phyloP scores from a whole-genome alignment of 2,329 filamentous ascomycete genomes.

The Didymella glomerata region DNA sequence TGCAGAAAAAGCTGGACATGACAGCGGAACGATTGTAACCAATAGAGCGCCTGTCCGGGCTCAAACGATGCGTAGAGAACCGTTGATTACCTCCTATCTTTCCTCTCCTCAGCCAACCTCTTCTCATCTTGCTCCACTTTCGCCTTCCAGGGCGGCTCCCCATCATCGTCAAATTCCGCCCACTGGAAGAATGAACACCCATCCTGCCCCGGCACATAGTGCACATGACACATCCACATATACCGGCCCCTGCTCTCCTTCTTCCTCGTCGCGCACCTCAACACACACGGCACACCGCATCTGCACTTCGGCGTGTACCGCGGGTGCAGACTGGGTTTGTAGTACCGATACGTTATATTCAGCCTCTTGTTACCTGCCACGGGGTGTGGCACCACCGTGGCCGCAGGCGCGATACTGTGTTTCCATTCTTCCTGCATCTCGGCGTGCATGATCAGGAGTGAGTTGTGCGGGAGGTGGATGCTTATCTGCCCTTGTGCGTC shows the following conservation, averaged over 20 bases:
- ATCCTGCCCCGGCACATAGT: constrained; percentile 71
- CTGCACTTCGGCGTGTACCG: constrained; percentile 78
- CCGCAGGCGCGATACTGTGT: constrained; percentile 79
- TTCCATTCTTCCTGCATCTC: constrained; percentile 99
- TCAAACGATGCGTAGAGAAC: too few species aligned
- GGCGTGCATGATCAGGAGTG: constrained; percentile 92
- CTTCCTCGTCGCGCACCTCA: constrained; percentile 83
- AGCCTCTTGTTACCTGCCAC: constrained; percentile 81
- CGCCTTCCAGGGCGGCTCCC: constrained; percentile 73
- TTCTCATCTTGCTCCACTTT: not conserved
- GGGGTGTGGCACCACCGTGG: constrained; percentile 83
- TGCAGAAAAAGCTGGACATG: too few species aligned
- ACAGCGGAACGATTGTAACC: too few species aligned
- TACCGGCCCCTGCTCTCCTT: constrained; percentile 80
- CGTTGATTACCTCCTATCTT: not conserved
- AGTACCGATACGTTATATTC: constrained; percentile 93
- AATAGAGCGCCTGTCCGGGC: too few species aligned
- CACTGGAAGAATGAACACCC: constrained; percentile 49
- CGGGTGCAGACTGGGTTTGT: constrained; percentile 79
- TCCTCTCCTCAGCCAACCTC: not conserved
- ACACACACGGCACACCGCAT: constrained; percentile 72
- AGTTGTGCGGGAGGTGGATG: constrained; percentile 94
- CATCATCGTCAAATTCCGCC: constrained; percentile 68
- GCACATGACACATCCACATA: constrained; percentile 92
- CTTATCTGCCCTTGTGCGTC: constrained; percentile 85